Evolutionary conservation across 169 alveolate genomes (phyloP).

Genomic region (Plasmodium blacklocki): DNA sequence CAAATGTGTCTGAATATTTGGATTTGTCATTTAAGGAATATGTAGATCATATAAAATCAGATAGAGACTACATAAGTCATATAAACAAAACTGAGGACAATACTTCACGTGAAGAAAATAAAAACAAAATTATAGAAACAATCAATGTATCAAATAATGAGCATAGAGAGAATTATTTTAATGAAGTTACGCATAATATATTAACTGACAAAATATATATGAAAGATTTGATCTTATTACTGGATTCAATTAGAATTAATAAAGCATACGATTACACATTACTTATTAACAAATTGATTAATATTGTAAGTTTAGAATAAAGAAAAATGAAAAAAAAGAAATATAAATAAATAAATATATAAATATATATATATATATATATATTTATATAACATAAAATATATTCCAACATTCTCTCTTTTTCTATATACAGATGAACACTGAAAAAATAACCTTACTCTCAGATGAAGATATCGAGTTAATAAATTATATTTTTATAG

Average conservation of each 20-base stretch:
- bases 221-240: conserved; percentile 46
- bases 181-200: conserved; percentile 37
- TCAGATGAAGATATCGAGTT: conserved; percentile 72
- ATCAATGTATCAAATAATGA: not conserved
- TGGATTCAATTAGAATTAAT: conserved; percentile 49
- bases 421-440: conserved; percentile 17
- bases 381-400: not conserved
- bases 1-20: conserved; percentile 20
- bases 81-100: not conserved
- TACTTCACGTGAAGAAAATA: not conserved
- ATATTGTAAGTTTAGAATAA: conserved; percentile 27
- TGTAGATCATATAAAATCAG: not conserved
- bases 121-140: not conserved
- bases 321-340: not conserved
- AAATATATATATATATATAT: not conserved
- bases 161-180: conserved; percentile 7
- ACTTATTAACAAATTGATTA: conserved; percentile 1
- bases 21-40: conserved; percentile 26
- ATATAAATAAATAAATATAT: not conserved
- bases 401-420: not conserved
- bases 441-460: conserved; percentile 26
- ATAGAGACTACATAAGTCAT: not conserved
- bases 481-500: conserved; percentile 69
- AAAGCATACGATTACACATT: conserved; percentile 23
- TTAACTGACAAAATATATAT: conserved; percentile 43